phyloP scores from a whole-genome alignment of 306 rosid genomes.

The Acacia acuminata region DNA sequence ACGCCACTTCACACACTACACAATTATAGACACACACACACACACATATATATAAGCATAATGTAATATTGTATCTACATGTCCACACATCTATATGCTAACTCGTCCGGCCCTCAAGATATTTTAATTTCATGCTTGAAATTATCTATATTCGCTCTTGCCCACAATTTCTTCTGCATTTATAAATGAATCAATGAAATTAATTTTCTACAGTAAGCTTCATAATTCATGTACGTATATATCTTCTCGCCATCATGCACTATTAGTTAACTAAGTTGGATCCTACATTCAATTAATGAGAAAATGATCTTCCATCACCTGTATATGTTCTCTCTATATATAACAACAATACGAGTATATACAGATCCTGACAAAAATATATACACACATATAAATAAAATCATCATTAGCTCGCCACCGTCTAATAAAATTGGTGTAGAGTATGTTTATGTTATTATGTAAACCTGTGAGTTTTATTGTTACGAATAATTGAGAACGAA shows the following conservation, averaged over 20 bases:
- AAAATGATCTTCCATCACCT: background rate
- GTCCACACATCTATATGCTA: background rate
- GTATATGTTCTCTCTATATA: background rate
- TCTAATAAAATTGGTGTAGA: no score
- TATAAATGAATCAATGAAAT: background rate
- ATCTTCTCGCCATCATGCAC: background rate
- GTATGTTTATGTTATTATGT: no score
- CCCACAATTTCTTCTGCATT: background rate
- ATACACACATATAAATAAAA: no score
- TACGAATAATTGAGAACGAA: background rate
- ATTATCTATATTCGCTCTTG: background rate
- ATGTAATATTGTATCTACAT: background rate
- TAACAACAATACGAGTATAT: no score
- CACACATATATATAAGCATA: background rate
- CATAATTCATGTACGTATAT: no score
- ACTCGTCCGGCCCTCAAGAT: background rate
- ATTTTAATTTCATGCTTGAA: background rate
- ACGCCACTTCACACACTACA: background rate
- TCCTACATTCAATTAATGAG: background rate
- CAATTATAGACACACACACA: no score
- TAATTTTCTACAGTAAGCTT: background rate
- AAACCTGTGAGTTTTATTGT: background rate
- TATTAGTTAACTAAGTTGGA: background rate
- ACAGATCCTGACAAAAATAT: no score
- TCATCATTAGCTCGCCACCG: background rate